Conservation (phyloP, 2,329 filamentous ascomycete species). For the Pseudopithomyces maydicus region DNA sequence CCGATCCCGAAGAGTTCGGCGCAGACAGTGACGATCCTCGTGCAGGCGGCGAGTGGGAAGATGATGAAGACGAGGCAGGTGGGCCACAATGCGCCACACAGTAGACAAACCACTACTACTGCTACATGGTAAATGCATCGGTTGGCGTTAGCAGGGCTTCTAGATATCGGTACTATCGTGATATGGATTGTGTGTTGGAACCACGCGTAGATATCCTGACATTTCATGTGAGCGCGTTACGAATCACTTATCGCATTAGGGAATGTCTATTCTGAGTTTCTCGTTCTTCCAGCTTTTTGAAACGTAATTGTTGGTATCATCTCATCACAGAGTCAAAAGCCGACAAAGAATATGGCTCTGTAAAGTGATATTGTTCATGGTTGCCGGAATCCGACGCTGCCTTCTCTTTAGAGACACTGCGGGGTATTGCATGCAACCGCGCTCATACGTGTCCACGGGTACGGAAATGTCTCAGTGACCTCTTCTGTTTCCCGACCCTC, state of each 20-base stretch:
- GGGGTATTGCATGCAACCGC: neutral
- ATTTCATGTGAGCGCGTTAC: neutral
- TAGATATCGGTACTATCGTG: neutral
- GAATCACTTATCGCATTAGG: neutral
- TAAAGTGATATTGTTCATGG: neutral
- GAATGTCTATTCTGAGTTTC: neutral
- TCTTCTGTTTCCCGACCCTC: neutral
- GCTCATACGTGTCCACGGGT: neutral
- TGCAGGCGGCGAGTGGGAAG: constrained; percentile 70
- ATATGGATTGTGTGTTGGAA: constrained; percentile 1
- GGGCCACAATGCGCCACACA: constrained; percentile 76
- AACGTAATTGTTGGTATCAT: neutral
- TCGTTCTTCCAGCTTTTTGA: neutral
- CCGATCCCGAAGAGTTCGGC: constrained; percentile 83
- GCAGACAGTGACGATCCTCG: constrained; percentile 71
- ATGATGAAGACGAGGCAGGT: constrained; percentile 65
- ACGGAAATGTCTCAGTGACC: neutral
- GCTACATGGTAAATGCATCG: constrained; percentile 9
- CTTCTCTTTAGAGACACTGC: neutral
- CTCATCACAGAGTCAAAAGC: neutral
- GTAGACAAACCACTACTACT: constrained; percentile 47
- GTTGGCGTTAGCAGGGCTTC: constrained; percentile 13
- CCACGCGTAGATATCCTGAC: constrained; percentile 1
- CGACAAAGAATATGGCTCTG: neutral
- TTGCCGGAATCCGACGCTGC: neutral